Evolutionary conservation across 1,139 yeast genomes (phyloP).

Genomic region (Zhuliangozyma parablackwelliae): DNA sequence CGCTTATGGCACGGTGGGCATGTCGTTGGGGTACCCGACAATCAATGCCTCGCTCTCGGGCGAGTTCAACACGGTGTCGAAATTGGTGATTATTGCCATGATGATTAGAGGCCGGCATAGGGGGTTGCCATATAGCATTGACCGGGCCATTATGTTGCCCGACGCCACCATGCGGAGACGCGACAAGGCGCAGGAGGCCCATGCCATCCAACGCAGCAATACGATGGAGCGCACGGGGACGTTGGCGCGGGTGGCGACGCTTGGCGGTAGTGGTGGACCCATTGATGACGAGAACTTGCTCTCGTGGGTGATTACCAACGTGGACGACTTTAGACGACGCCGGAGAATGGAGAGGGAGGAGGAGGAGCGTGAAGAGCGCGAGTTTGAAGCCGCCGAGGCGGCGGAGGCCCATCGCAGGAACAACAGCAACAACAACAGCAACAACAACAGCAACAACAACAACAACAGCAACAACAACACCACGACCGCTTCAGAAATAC

Average conservation of each 20-base stretch:
- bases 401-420: no score
- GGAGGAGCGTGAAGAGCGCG: no score
- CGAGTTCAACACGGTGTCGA: slow-evolving; percentile 68
- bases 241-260: slow-evolving; percentile 10
- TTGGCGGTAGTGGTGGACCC: slow-evolving; percentile 10
- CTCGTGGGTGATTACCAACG: slow-evolving; percentile 11
- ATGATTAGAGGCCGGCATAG: slow-evolving; percentile 95
- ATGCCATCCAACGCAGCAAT: slow-evolving; percentile 37
- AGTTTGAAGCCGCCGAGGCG: no score
- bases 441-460: not conserved
- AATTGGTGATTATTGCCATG: slow-evolving; percentile 80
- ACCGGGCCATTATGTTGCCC: slow-evolving; percentile 89
- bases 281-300: slow-evolving; percentile 12
- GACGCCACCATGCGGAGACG: slow-evolving; percentile 62
- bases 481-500: no score
- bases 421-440: not conserved
- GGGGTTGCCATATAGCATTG: slow-evolving; percentile 90
- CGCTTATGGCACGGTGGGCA: slow-evolving; percentile 95
- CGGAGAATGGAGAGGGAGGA: not conserved
- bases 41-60: slow-evolving; percentile 67
- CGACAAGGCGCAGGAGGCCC: slow-evolving; percentile 64
- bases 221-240: slow-evolving; percentile 25
- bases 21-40: slow-evolving; percentile 77
- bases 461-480: not conserved
- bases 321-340: slow-evolving; percentile 8